These are phyloP conservation scores for Ogataea henricii DNA, from an alignment of 805 yeast species.

Conservation along the genomic window DNA sequence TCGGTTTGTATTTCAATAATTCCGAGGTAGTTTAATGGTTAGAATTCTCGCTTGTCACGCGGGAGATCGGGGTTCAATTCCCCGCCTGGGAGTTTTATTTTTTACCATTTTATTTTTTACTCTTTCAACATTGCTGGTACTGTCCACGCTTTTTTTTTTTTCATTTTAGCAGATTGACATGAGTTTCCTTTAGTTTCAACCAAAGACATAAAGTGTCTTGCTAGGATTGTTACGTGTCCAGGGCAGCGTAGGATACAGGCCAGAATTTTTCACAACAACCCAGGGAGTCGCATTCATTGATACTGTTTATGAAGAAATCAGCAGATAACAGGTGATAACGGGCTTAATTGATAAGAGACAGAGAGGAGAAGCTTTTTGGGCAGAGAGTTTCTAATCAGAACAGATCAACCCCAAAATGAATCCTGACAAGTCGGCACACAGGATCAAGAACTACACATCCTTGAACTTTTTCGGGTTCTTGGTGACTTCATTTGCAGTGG, in stretches of 20 bases:
- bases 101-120: conserved; percentile 3
- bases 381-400: no score
- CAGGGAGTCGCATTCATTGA: no score
- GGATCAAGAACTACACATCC: conserved; percentile 25
- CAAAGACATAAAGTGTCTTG: no score
- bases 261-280: no score
- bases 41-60: conserved; percentile 47
- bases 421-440: conserved; percentile 7
- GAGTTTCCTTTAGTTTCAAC: no score
- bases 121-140: no score
- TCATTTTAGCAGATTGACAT: no score
- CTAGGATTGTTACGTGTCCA: no score
- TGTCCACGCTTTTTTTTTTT: neutral
- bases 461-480: conserved; percentile 30
- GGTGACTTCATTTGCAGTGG: conserved; percentile 23
- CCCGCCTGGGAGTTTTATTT: conserved; percentile 39
- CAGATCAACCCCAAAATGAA: neutral
- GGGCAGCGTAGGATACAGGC: no score
- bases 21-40: conserved; percentile 33
- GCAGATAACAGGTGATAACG: neutral
- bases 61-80: conserved; percentile 47
- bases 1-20: neutral
- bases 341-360: neutral
- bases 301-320: no score
- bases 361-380: no score